phyloP scores from a whole-genome alignment of 768 basidiomycete genomes.

The Auricularia sp. region DNA sequence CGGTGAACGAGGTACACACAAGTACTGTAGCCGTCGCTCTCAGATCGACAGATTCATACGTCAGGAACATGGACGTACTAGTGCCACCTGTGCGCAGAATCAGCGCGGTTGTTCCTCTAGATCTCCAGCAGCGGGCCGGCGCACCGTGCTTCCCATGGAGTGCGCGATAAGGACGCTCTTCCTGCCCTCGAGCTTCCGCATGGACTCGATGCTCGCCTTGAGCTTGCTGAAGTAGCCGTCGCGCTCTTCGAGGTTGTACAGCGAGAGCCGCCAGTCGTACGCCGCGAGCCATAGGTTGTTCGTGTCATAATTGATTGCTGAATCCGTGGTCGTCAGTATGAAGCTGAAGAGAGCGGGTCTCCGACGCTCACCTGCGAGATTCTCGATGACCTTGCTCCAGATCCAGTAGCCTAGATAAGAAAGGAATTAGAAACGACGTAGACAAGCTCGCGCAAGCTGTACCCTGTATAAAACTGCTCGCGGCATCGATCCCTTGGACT shows the following conservation, averaged over 20 bases:
- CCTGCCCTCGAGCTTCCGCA: conserved; percentile 53
- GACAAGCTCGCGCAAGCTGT: conserved; percentile 5
- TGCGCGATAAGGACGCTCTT: conserved; percentile 80
- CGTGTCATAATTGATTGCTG: conserved; percentile 85
- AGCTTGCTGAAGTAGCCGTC: conserved; percentile 83
- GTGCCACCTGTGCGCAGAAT: conserved; percentile 26
- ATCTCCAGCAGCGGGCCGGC: conserved; percentile 12
- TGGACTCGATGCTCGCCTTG: conserved; percentile 71
- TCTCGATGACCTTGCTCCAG: conserved; percentile 92
- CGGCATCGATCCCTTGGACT: conserved; percentile 70
- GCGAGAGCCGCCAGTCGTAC: conserved; percentile 87
- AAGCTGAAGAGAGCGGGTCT: neutral
- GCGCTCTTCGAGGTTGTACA: conserved; percentile 82
- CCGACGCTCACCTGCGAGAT: conserved; percentile 31
- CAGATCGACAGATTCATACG: neutral
- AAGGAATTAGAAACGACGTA: conserved; percentile 7
- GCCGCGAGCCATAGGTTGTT: conserved; percentile 77
- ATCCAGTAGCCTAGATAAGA: conserved; percentile 73
- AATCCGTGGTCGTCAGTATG: conserved; percentile 17
- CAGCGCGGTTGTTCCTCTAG: neutral
- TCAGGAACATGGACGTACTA: conserved; percentile 30
- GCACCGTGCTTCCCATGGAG: conserved; percentile 76
- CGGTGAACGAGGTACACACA: conserved; percentile 41
- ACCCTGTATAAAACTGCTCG: conserved; percentile 67
- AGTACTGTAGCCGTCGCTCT: conserved; percentile 46